phyloP scores from a whole-genome alignment of 225 moss, liverwort and hornwort genomes.

The Asterella californica region DNA sequence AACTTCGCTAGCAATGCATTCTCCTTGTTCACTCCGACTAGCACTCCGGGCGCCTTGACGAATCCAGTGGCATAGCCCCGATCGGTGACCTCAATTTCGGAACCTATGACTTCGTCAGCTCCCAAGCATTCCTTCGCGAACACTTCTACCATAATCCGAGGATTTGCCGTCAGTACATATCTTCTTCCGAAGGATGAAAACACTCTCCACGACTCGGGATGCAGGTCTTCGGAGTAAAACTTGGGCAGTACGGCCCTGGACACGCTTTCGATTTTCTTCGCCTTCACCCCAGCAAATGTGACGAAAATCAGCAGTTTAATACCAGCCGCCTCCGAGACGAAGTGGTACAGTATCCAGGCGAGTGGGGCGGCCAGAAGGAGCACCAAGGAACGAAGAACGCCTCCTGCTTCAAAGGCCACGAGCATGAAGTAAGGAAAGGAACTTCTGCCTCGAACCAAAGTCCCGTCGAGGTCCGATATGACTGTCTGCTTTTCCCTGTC shows the following conservation, averaged over 20 bases:
- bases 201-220: conserved; percentile 64
- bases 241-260: conserved; percentile 75
- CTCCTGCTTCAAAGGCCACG: conserved; percentile 74
- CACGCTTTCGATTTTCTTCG: conserved; percentile 64
- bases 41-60: conserved; percentile 54
- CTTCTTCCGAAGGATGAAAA: conserved; percentile 63
- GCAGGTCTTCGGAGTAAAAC: conserved; percentile 79
- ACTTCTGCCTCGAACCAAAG: conserved; percentile 52
- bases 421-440: conserved; percentile 90
- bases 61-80: conserved; percentile 68
- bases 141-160: conserved; percentile 84
- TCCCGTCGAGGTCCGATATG: conserved; percentile 76
- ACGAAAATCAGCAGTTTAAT: conserved; percentile 74
- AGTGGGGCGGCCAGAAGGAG: conserved; percentile 57
- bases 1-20: conserved; percentile 33
- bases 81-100: conserved; percentile 62
- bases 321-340: conserved; percentile 60
- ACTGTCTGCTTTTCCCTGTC: conserved; percentile 56
- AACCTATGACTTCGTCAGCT: conserved; percentile 80
- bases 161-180: conserved; percentile 75
- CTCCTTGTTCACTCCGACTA: conserved; percentile 53
- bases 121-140: conserved; percentile 71
- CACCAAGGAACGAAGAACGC: conserved; percentile 53
- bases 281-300: conserved; percentile 58
- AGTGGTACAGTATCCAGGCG: conserved; percentile 57